phyloP scores from a whole-genome alignment of 805 yeast genomes.

The Candida coleopterorum region DNA sequence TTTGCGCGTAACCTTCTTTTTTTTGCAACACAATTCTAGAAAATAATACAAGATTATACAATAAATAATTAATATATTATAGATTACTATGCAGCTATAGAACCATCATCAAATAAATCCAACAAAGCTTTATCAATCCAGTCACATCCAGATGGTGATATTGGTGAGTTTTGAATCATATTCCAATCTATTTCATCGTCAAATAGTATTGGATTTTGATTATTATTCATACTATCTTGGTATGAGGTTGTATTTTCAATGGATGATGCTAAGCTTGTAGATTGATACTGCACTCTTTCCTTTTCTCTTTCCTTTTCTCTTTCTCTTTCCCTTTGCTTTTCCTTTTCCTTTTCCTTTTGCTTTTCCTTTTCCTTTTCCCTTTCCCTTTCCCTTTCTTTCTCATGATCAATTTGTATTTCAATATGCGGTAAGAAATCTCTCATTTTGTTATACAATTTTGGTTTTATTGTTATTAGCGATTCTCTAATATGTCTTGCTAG shows the following conservation, averaged over 20 bases:
- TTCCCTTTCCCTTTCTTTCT: no score
- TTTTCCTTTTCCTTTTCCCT: no score
- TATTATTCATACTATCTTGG: background rate
- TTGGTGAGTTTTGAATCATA: slow-evolving; percentile 11
- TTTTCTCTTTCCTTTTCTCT: no score
- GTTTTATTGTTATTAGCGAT: slow-evolving; percentile 38
- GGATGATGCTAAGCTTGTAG: background rate
- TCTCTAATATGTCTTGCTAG: slow-evolving; percentile 44
- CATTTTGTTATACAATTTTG: slow-evolving; percentile 35
- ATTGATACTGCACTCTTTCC: no score
- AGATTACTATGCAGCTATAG: background rate
- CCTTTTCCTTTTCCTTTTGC: no score
- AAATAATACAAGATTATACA: background rate
- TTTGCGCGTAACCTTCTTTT: no score
- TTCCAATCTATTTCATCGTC: slow-evolving; percentile 10
- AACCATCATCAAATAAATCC: slow-evolving; percentile 12
- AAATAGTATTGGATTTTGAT: slow-evolving; percentile 4
- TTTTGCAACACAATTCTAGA: background rate
- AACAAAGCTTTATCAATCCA: slow-evolving; percentile 45
- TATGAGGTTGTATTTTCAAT: background rate
- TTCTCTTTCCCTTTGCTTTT: no score
- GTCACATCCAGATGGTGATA: slow-evolving; percentile 51
- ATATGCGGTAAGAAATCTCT: slow-evolving; percentile 24
- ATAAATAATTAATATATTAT: background rate
- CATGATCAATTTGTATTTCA: slow-evolving; percentile 11